Evolutionary conservation across 2,329 filamentous ascomycete species (phyloP).

Genomic region (Alternaria conjuncta): DNA sequence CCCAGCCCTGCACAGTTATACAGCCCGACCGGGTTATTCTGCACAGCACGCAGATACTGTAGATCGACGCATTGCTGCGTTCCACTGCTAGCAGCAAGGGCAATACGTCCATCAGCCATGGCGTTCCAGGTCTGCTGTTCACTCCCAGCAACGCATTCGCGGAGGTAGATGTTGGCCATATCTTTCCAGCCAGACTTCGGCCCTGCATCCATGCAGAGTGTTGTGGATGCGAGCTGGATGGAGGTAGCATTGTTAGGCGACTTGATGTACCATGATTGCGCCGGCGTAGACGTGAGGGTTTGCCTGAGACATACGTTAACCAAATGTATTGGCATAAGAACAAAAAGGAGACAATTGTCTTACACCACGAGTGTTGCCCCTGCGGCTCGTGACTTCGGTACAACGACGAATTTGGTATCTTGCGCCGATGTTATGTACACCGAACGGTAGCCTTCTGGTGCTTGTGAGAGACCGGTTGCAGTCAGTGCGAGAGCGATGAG

Average conservation of each 20-base stretch:
- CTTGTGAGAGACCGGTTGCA: slow-evolving; percentile 28
- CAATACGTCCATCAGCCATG: slow-evolving; percentile 40
- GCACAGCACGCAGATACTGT: slow-evolving; percentile 38
- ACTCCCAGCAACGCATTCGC: slow-evolving; percentile 27
- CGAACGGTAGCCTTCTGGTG: slow-evolving; percentile 33
- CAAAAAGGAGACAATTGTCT: background rate
- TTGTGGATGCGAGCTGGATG: slow-evolving; percentile 37
- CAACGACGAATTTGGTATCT: slow-evolving; percentile 37
- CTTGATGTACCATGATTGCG: slow-evolving; percentile 40
- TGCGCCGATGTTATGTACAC: slow-evolving; percentile 40
- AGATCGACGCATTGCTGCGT: slow-evolving; percentile 38
- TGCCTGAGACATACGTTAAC: slow-evolving; percentile 17
- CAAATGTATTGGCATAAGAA: too few species aligned
- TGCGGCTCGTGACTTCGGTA: slow-evolving; percentile 29
- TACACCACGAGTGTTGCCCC: slow-evolving; percentile 37
- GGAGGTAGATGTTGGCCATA: slow-evolving; percentile 37
- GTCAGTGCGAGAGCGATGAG: slow-evolving; percentile 29
- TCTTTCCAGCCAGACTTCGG: slow-evolving; percentile 42
- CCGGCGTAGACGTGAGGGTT: slow-evolving; percentile 27
- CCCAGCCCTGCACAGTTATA: slow-evolving; percentile 40
- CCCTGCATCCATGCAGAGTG: slow-evolving; percentile 40
- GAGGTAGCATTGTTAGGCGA: slow-evolving; percentile 22
- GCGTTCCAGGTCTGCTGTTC: slow-evolving; percentile 36
- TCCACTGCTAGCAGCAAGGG: slow-evolving; percentile 5
- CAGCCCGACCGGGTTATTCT: slow-evolving; percentile 42